Conservation (phyloP, 495 filamentous ascomycete species). For the Podospora pseudocomata region DNA sequence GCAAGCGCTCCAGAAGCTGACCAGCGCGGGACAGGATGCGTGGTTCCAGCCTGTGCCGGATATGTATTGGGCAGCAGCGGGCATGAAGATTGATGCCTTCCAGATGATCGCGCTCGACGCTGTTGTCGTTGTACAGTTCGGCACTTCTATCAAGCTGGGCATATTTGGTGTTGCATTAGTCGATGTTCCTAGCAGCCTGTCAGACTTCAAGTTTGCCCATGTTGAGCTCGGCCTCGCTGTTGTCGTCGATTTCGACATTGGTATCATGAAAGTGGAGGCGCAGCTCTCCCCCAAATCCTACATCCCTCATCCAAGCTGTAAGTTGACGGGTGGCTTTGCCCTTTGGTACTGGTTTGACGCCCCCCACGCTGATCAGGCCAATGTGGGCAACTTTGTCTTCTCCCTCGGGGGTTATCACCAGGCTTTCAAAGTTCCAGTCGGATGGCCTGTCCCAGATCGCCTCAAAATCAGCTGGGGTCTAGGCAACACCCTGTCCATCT, state of each 20-base stretch:
- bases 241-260: slow-evolving; percentile 36
- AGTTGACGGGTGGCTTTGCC: slow-evolving; percentile 48
- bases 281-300: slow-evolving; percentile 43
- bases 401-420: slow-evolving; percentile 51
- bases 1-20: too few species aligned
- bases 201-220: slow-evolving; percentile 29
- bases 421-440: slow-evolving; percentile 33
- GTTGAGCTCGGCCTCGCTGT: slow-evolving; percentile 45
- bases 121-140: slow-evolving; percentile 37
- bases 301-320: slow-evolving; percentile 41
- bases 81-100: slow-evolving; percentile 42
- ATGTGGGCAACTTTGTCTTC: slow-evolving; percentile 49
- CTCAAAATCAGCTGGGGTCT: slow-evolving; percentile 33
- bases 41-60: slow-evolving; percentile 25
- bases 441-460: slow-evolving; percentile 45
- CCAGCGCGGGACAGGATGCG: not conserved
- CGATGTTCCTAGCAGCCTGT: not conserved
- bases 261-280: slow-evolving; percentile 39
- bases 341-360: slow-evolving; percentile 45
- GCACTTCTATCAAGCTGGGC: slow-evolving; percentile 30
- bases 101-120: slow-evolving; percentile 36
- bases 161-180: slow-evolving; percentile 38
- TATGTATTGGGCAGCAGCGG: slow-evolving; percentile 42
- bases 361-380: not conserved
- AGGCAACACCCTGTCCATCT: too few species aligned